Percentiles rank a stretch among this genome's conserved stretches.
These are phyloP conservation scores for Fomitopsis schrenkii DNA, from an alignment of 1,284 basidiomycete genomes.

Conservation along the genomic window DNA sequence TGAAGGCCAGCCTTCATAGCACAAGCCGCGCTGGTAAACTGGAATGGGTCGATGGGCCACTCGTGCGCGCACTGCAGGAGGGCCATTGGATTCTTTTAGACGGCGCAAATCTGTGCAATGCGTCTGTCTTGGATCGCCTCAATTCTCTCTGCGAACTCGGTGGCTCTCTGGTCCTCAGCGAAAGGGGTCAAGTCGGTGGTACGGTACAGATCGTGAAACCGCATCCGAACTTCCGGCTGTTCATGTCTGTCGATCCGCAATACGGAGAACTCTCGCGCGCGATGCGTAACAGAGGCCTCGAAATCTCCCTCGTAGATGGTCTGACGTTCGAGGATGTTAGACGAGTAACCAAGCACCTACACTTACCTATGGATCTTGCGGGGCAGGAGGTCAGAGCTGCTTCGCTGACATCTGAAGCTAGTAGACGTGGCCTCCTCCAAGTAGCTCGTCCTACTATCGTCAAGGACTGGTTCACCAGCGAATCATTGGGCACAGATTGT, in stretches of 20 bases:
- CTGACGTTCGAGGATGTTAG: constrained; percentile 40
- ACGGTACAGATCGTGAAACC: constrained; percentile 75
- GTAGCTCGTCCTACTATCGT: neutral
- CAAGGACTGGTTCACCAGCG: constrained; percentile 24
- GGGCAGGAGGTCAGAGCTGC: constrained; percentile 21
- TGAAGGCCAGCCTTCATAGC: constrained; percentile 8
- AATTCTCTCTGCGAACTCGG: constrained; percentile 94
- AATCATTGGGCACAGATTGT: constrained; percentile 45
- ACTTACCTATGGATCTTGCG: constrained; percentile 35
- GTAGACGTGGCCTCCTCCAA: constrained; percentile 33
- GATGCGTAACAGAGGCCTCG: constrained; percentile 97
- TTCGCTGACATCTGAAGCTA: constrained; percentile 21
- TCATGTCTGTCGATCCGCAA: constrained; percentile 92
- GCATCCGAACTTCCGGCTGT: constrained; percentile 87
- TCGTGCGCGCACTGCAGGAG: constrained; percentile 81
- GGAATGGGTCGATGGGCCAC: constrained; percentile 96
- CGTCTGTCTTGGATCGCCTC: constrained; percentile 94
- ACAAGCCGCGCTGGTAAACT: constrained; percentile 55
- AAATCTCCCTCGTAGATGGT: constrained; percentile 56
- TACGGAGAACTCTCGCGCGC: constrained; percentile 95
- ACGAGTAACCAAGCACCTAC: constrained; percentile 44
- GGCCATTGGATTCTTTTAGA: constrained; percentile 94
- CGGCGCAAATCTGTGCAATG: constrained; percentile 91
- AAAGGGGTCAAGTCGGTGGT: constrained; percentile 84
- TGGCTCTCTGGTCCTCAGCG: constrained; percentile 82